phyloP scores from a whole-genome alignment of 2,329 filamentous ascomycete species.

The Sporothrix curviconia region DNA sequence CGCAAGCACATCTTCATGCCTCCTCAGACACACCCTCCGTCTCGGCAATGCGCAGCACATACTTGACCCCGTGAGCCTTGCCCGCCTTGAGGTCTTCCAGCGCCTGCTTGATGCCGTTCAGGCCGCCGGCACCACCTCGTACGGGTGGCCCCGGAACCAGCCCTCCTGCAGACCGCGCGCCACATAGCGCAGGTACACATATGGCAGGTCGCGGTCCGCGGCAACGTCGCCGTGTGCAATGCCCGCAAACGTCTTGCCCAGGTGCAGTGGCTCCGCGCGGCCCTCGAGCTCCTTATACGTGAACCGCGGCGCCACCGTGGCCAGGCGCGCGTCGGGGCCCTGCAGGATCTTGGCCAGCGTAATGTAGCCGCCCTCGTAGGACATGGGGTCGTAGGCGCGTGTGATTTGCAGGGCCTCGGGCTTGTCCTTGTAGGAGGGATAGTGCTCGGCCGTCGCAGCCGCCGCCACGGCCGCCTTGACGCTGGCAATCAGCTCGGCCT shows the following conservation, averaged over 20 bases:
- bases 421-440: background rate
- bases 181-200: constrained; percentile 32
- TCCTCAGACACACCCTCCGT: constrained; percentile 21
- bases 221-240: constrained; percentile 17
- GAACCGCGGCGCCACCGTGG: constrained; percentile 22
- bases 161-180: constrained; percentile 39
- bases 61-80: constrained; percentile 58
- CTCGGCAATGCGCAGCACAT: constrained; percentile 44
- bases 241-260: constrained; percentile 18
- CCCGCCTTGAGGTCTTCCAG: constrained; percentile 51
- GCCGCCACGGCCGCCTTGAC: constrained; percentile 34
- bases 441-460: constrained; percentile 19
- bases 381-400: constrained; percentile 46
- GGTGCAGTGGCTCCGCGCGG: constrained; percentile 20
- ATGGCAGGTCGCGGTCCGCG: constrained; percentile 30
- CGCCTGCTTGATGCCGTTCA: constrained; percentile 46
- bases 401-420: constrained; percentile 21
- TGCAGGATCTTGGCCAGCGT: constrained; percentile 33
- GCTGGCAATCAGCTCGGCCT: constrained; percentile 35
- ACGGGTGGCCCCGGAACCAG: constrained; percentile 43
- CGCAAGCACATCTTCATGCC: background rate
- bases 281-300: constrained; percentile 19
- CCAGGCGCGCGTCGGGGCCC: constrained; percentile 26
- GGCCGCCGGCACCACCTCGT: constrained; percentile 48
- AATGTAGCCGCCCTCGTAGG: constrained; percentile 36